A percentile compares a stretch with the other conserved stretches of the same genome.
Conservation (phyloP, 192 early-diverging fungal genomes). For the Backusella liffmaniae region DNA sequence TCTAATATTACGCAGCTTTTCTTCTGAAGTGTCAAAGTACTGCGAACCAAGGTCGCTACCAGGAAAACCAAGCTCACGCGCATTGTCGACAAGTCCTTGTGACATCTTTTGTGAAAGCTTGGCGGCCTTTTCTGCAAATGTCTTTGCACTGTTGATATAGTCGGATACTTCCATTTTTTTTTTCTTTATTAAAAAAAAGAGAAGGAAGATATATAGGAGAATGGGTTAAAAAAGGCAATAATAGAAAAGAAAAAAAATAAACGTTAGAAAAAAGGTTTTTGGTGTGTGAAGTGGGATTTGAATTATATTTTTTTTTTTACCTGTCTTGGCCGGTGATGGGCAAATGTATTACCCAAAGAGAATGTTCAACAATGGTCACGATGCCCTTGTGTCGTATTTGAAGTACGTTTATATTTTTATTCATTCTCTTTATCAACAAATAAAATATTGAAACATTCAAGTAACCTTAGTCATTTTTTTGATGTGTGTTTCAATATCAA, state of each 20-base stretch:
- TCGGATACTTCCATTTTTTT: slow-evolving; percentile 41
- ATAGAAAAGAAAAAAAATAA: background rate
- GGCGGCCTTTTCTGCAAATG: slow-evolving; percentile 74
- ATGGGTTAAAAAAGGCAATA: background rate
- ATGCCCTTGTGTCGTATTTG: no score
- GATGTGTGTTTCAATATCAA: no score
- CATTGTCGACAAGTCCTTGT: slow-evolving; percentile 85
- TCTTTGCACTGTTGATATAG: slow-evolving; percentile 64
- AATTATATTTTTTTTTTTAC: no score
- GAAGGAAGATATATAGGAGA: background rate
- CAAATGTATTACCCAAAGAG: no score
- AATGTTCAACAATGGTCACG: no score
- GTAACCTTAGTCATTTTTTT: no score
- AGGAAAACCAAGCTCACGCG: slow-evolving; percentile 78
- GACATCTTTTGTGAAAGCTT: slow-evolving; percentile 77
- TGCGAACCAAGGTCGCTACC: slow-evolving; percentile 62
- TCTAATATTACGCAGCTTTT: slow-evolving; percentile 73
- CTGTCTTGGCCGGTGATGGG: no score
- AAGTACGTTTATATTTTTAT: no score
- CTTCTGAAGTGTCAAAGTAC: slow-evolving; percentile 91
- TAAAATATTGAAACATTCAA: no score
- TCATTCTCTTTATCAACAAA: no score
- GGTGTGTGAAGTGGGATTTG: no score
- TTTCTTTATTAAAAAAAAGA: background rate
- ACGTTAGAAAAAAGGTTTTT: no score